phyloP scores from a whole-genome alignment of 768 basidiomycete species.

The Leucocoprinus birnbaumii region DNA sequence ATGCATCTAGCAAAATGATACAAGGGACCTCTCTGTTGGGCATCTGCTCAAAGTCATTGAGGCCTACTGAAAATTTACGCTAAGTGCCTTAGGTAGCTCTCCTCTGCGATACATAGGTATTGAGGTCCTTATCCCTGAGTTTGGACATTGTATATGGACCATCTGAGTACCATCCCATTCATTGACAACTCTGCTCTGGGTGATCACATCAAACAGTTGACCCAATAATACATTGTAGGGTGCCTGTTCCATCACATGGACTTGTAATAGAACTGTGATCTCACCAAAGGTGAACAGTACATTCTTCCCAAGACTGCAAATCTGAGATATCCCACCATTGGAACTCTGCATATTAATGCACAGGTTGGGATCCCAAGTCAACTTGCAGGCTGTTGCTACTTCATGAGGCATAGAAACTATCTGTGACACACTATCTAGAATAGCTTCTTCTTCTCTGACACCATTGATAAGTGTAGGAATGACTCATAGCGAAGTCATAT shows the following conservation, averaged over 20 bases:
- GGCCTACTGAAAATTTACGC: background rate
- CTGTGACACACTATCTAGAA: constrained; percentile 24
- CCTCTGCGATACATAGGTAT: constrained; percentile 12
- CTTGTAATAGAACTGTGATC: constrained; percentile 22
- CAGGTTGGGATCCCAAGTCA: constrained; percentile 18
- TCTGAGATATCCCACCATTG: constrained; percentile 15
- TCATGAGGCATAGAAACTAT: constrained; percentile 21
- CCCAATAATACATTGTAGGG: constrained; percentile 27
- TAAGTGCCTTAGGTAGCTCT: background rate
- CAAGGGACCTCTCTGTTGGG: constrained; percentile 15
- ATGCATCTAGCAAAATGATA: background rate
- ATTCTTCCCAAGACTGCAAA: constrained; percentile 14
- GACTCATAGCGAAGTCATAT: constrained; percentile 3
- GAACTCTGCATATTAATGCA: constrained; percentile 20
- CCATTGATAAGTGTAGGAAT: constrained; percentile 16
- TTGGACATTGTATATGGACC: constrained; percentile 24
- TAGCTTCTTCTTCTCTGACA: constrained; percentile 14
- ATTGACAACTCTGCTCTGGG: constrained; percentile 17
- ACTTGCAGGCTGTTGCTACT: constrained; percentile 9
- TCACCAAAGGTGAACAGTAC: constrained; percentile 21
- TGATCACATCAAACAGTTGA: constrained; percentile 26
- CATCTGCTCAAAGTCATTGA: constrained; percentile 14
- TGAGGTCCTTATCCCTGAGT: constrained; percentile 11
- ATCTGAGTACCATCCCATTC: constrained; percentile 16
- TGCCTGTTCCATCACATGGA: constrained; percentile 22